Evolutionary conservation across 176 grass and related monocot species (phyloP), one percentile per base, ranked within the genome.

Genomic region (Musa acuminata): DNA sequence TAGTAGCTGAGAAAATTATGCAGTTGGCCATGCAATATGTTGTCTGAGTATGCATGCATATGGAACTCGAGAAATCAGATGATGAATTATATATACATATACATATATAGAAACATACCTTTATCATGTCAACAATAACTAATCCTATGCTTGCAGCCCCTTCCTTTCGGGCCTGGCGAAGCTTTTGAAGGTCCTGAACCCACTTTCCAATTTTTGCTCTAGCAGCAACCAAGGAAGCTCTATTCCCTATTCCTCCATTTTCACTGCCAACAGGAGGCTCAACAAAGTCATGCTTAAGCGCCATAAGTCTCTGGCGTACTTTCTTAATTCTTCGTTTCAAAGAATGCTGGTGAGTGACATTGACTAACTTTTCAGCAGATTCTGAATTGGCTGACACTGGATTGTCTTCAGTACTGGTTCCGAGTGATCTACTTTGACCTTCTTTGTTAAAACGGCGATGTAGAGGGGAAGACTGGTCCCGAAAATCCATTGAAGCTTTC

Each of bases 401-500:
- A 48, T 82, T 91, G 60, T 94, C 90, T 76, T 98, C 95, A 69
- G 80, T 94, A 70, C 83, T 94, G 67, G 83, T 82, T 72, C 80
- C 87, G 66, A 19, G 72, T 75, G 82, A 94, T 78, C 91, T 92
- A 52, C 81, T 87, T 80, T 79, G 86, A 72, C 73, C 73, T 29
- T 99, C 95, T 84, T 85, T 99, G 75, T 85, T 94, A 80, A 89
- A 84, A 85, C 95, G 95, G 0, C 95, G 95, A 50, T 99, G 95
- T 77, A 99, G 85, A 78, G 95, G 95, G 57, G 95, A 99, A 85
- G 84, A 81, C 59, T 99, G 95, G 64, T 99, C 95, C 87, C 95
- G 91, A 75, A 99, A 91, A 84, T 99, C 95, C 95, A 99, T 99
- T 49, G 95, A 99, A 83, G 95, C 95, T 85, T 84, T 87, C 82